These are phyloP conservation scores for Phytophthora quininea DNA, from an alignment of 352 stramenopile species.

Conservation along the genomic window DNA sequence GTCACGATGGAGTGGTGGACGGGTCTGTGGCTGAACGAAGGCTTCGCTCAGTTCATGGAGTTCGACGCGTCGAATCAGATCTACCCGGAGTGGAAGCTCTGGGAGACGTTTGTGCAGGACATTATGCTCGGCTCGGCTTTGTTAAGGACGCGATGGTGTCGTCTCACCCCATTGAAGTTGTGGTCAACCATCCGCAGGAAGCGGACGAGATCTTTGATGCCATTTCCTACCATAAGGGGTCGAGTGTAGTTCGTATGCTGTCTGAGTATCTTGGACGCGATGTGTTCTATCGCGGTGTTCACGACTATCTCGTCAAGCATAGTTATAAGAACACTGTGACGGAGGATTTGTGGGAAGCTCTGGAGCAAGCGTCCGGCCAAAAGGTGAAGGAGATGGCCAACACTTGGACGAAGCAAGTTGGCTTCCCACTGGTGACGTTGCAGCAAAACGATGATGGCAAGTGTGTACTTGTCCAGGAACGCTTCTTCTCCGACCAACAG, in stretches of 20 bases:
- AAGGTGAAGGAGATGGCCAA: slow-evolving; percentile 93
- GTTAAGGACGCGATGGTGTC: slow-evolving; percentile 92
- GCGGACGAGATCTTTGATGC: slow-evolving; percentile 98
- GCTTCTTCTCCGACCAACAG: slow-evolving; percentile 92
- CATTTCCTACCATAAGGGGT: slow-evolving; percentile 96
- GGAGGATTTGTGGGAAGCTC: slow-evolving; percentile 94
- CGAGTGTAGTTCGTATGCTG: slow-evolving; percentile 76
- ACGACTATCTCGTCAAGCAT: slow-evolving; percentile 93
- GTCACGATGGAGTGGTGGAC: slow-evolving; percentile 99
- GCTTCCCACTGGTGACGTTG: slow-evolving; percentile 92
- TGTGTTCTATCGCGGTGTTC: slow-evolving; percentile 85
- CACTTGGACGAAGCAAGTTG: slow-evolving; percentile 95
- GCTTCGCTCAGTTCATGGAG: slow-evolving; percentile 97
- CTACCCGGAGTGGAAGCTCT: slow-evolving; percentile 95
- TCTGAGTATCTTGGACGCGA: slow-evolving; percentile 73
- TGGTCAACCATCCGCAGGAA: slow-evolving; percentile 92
- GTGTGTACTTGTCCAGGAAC: slow-evolving; percentile 88
- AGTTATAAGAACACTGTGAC: slow-evolving; percentile 97
- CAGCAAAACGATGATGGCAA: slow-evolving; percentile 61
- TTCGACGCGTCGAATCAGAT: slow-evolving; percentile 93
- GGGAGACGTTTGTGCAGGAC: slow-evolving; percentile 94
- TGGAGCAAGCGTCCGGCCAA: slow-evolving; percentile 91
- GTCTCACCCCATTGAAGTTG: slow-evolving; percentile 95
- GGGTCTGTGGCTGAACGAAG: slow-evolving; percentile 97
- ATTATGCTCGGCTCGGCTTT: slow-evolving; percentile 79